These are phyloP conservation scores for Gremmenia infestans DNA, from an alignment of 2,329 filamentous ascomycete genomes.

Conservation along the genomic window DNA sequence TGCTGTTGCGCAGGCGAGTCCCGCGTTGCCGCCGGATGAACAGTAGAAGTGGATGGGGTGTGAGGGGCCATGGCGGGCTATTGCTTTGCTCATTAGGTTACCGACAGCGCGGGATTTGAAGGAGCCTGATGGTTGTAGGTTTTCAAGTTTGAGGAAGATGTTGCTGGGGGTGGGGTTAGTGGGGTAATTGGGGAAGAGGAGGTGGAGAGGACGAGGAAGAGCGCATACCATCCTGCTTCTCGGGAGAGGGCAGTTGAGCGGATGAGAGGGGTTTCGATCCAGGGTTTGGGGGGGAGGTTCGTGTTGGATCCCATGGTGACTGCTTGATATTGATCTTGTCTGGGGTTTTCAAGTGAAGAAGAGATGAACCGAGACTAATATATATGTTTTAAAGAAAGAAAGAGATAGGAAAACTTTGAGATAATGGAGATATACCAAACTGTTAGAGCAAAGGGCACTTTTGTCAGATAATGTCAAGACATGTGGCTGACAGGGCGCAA, in stretches of 20 bases:
- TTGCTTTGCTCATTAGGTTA: conserved; percentile 57
- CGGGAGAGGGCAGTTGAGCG: conserved; percentile 23
- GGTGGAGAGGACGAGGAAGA: background rate
- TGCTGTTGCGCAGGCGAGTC: conserved; percentile 74
- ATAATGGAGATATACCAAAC: no score
- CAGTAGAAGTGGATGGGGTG: conserved; percentile 64
- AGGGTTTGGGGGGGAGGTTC: conserved; percentile 16
- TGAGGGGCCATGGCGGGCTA: conserved; percentile 17
- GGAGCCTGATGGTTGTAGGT: conserved; percentile 76
- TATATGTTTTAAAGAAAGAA: background rate
- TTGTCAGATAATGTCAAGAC: no score
- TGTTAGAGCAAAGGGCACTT: no score
- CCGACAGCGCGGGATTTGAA: conserved; percentile 82
- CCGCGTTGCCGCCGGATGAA: conserved; percentile 76
- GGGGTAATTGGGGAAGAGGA: background rate
- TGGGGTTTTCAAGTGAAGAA: background rate
- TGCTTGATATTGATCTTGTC: background rate
- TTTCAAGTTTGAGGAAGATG: conserved; percentile 83
- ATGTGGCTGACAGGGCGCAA: no score
- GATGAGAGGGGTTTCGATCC: conserved; percentile 26
- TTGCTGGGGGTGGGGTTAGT: conserved; percentile 31
- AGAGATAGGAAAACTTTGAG: background rate
- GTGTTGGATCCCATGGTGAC: conserved; percentile 14
- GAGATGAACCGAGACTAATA: background rate
- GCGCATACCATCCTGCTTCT: conserved; percentile 27